Conservation (phyloP, 2,329 filamentous ascomycete species). For the Neonectria magnoliae region DNA sequence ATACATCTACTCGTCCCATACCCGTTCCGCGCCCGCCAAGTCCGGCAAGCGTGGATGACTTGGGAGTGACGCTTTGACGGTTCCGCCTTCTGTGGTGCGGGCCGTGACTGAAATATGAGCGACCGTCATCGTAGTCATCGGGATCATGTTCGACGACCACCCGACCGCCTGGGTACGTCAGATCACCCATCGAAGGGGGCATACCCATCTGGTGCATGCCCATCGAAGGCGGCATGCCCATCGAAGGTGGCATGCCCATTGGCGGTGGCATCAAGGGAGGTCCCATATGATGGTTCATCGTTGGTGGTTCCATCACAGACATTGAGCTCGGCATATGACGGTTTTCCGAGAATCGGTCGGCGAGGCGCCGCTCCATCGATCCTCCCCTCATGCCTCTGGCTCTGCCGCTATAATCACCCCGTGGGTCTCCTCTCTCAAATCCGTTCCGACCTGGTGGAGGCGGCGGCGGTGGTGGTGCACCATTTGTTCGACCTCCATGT, state of each 20-base stretch:
- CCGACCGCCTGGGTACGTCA: conserved; percentile 39
- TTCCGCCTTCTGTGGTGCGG: conserved; percentile 43
- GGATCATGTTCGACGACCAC: conserved; percentile 41
- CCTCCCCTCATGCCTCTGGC: conserved; percentile 53
- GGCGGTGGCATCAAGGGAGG: conserved; percentile 44
- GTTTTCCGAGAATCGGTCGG: conserved; percentile 60
- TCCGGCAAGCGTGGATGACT: conserved; percentile 58
- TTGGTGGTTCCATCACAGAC: conserved; percentile 34
- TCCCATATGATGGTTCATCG: conserved; percentile 33
- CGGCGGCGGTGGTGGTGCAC: conserved; percentile 35
- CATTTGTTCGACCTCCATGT: conserved; percentile 42
- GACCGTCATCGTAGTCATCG: conserved; percentile 48
- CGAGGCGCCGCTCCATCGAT: conserved; percentile 61
- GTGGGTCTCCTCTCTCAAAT: conserved; percentile 36
- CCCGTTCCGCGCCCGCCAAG: conserved; percentile 57
- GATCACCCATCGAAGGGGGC: conserved; percentile 29
- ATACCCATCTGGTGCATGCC: conserved; percentile 47
- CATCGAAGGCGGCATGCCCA: conserved; percentile 42
- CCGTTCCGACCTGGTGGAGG: conserved; percentile 35
- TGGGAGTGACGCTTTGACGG: conserved; percentile 44
- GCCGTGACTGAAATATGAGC: conserved; percentile 41
- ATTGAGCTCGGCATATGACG: conserved; percentile 43
- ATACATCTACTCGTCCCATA: conserved; percentile 59
- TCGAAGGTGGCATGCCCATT: conserved; percentile 22
- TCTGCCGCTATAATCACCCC: conserved; percentile 57